Base-by-base conservation (phyloP, 345 rosid species). In the Schrenkiella parvula region DNA sequence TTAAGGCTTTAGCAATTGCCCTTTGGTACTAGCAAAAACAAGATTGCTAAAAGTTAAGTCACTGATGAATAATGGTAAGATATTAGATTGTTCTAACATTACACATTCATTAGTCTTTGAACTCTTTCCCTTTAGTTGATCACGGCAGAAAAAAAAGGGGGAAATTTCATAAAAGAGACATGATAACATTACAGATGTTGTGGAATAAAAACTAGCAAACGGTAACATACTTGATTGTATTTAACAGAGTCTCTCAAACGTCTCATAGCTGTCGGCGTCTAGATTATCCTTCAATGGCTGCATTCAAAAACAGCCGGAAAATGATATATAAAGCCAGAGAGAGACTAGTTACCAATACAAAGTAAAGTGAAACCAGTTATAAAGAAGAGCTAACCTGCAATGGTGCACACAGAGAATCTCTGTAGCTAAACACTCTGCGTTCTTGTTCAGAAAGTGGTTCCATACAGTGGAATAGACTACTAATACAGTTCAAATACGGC, bases 201-300 rank as follows among this genome's bases (percentile, higher is more conserved):
- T n/a, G n/a, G 22, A 32, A 21, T 44, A 29, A n/a, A 60, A 62
- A 62, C 48, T 9, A 66, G 39, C 17, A 32, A 31, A 18, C 63
- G 35, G 37, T 15, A 68, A 12, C 53, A 47, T 81, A 92, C 96
- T 90, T 87, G 90, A 26, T 51, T 81, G 74, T 89, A 92, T 78
- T 92, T 92, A 57, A 80, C 79, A 0, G 83, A 56, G 76, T 89
- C 96, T 78, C 76, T 88, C 96, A 81, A 88, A 77, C 4, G 84
- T 83, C 83, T 92, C 95, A 41, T 90, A 92, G 37, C 82, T 84
- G 57, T 80, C 87, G 73, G 95, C 95, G 76, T 88, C 95, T 57
- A 85, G 73, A 79, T 89, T 89, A 72, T 90, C 88, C 96, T 83
- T 87, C 71, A 88, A 87, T 53, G 93, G 95, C 95, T 92, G 83